Percentiles rank a stretch among this genome's conserved stretches.
Evolutionary conservation across 1,284 basidiomycete species (phyloP).

Genomic region (Cryptococcus sp.): DNA sequence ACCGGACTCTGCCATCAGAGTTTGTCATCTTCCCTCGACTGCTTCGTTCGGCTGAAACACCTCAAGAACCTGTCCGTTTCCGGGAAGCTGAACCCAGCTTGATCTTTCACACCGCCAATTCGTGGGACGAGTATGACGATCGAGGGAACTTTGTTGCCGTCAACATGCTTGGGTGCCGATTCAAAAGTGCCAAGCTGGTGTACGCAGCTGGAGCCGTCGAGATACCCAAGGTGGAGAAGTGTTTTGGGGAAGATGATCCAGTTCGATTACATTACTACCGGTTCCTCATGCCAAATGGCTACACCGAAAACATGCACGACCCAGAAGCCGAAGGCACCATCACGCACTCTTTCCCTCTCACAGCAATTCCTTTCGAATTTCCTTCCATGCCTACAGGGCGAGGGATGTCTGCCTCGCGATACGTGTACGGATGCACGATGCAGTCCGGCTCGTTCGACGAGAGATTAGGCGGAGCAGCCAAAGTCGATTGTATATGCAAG

Average conservation of each 20-base stretch:
- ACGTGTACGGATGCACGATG: constrained; percentile 55
- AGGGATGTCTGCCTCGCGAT: constrained; percentile 50
- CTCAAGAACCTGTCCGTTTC: constrained; percentile 49
- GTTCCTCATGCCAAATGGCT: constrained; percentile 35
- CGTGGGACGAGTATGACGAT: constrained; percentile 51
- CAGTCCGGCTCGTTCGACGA: constrained; percentile 54
- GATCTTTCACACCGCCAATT: constrained; percentile 58
- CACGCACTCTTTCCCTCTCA: constrained; percentile 55
- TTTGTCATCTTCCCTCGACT: constrained; percentile 56
- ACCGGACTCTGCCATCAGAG: constrained; percentile 49
- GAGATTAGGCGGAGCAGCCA: constrained; percentile 55
- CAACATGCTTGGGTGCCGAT: constrained; percentile 56
- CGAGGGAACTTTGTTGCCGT: constrained; percentile 18
- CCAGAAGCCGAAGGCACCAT: constrained; percentile 24
- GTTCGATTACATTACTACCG: constrained; percentile 57
- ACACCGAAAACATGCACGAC: neutral
- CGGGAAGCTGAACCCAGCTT: constrained; percentile 52
- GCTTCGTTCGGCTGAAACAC: constrained; percentile 23
- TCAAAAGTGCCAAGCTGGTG: constrained; percentile 56
- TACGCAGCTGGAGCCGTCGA: constrained; percentile 56
- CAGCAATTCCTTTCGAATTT: constrained; percentile 57
- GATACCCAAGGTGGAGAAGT: constrained; percentile 39
- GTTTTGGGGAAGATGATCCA: constrained; percentile 48
- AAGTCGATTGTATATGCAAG: constrained; percentile 58
- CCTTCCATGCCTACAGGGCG: constrained; percentile 49